These are phyloP conservation scores for Leersia perrieri DNA, from an alignment of 176 grass and related monocot species.

Conservation along the genomic window DNA sequence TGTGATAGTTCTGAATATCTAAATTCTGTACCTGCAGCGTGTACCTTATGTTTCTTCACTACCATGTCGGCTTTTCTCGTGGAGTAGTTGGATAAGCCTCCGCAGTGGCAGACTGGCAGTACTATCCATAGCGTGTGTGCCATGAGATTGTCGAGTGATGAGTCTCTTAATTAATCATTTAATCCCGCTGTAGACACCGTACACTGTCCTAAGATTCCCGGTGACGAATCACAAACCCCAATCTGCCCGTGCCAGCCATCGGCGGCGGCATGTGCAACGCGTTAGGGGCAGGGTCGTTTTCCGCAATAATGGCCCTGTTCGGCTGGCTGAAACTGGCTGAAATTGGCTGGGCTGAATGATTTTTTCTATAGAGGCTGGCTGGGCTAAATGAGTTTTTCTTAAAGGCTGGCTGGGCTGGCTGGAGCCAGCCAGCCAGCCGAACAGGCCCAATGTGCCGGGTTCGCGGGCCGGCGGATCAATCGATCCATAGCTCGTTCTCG, in stretches of 20 bases:
- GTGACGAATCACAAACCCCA: not conserved
- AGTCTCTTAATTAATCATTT: not conserved
- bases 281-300: slow-evolving; percentile 15
- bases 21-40: not conserved
- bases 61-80: not conserved
- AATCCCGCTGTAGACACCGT: not conserved
- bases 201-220: not conserved
- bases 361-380: too few species aligned
- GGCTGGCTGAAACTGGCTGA: too few species aligned
- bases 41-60: not conserved
- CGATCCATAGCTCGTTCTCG: not conserved
- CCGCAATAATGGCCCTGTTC: too few species aligned
- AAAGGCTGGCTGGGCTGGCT: too few species aligned
- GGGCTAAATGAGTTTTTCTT: too few species aligned
- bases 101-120: not conserved
- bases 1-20: not conserved
- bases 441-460: not conserved
- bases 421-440: too few species aligned
- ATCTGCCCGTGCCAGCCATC: too few species aligned
- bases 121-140: not conserved
- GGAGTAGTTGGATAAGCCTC: slow-evolving; percentile 22
- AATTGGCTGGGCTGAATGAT: too few species aligned
- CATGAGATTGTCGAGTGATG: not conserved
- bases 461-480: not conserved
- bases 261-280: not conserved